Conservation (phyloP, 2,329 filamentous ascomycete genomes). For the Colletotrichum sp. region DNA sequence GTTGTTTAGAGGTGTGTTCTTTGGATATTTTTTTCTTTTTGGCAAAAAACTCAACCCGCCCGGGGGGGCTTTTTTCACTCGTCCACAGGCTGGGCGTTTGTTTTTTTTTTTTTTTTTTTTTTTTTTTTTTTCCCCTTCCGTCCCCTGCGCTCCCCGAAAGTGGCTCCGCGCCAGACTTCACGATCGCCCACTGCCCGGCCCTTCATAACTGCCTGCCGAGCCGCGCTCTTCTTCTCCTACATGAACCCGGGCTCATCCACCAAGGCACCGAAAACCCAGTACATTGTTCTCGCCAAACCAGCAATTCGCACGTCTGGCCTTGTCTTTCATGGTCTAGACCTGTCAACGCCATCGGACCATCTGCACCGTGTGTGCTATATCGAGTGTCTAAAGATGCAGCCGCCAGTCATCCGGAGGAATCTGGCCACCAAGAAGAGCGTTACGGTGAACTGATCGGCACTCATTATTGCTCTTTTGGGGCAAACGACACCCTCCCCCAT, state of each 20-base stretch:
- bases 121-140: neutral
- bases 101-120: no score
- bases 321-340: constrained; percentile 10
- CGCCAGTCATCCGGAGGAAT: constrained; percentile 8
- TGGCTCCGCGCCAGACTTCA: neutral
- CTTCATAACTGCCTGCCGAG: neutral
- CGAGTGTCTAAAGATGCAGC: constrained; percentile 2
- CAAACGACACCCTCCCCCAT: neutral
- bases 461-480: neutral
- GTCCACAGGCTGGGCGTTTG: neutral
- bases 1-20: no score
- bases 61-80: neutral
- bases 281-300: neutral
- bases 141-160: neutral
- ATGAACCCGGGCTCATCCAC: neutral
- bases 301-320: neutral
- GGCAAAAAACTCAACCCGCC: no score
- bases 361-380: constrained; percentile 1
- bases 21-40: no score
- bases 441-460: constrained; percentile 15
- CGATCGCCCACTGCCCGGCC: neutral
- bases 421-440: constrained; percentile 9
- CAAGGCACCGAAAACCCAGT: neutral
- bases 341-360: constrained; percentile 16
- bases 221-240: neutral